phyloP scores from a whole-genome alignment of 108 stramenopile genomes.

The Cyclotella choctawhatcheeana region DNA sequence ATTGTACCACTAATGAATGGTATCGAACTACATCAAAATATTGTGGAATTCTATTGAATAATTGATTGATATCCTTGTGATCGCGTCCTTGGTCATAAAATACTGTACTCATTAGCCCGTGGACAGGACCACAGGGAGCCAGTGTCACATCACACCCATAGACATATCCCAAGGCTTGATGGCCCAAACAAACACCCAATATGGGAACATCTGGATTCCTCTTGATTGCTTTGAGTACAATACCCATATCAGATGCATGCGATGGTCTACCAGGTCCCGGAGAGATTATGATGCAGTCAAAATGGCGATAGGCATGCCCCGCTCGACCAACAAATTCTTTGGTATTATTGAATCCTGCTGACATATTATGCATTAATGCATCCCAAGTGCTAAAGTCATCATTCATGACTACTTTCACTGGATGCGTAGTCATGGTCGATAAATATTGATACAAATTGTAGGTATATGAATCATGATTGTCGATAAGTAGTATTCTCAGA shows the following conservation, averaged over 20 bases:
- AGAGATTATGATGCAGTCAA: slow-evolving; percentile 85
- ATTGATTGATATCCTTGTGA: slow-evolving; percentile 11
- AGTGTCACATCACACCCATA: slow-evolving; percentile 64
- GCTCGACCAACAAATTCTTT: too few relatives aligned
- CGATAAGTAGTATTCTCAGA: slow-evolving; percentile 81
- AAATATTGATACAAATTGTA: slow-evolving; percentile 93
- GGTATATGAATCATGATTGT: slow-evolving; percentile 97
- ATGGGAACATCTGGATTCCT: slow-evolving; percentile 70
- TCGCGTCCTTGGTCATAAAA: slow-evolving; percentile 7
- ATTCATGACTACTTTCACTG: slow-evolving; percentile 84
- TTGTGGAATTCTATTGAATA: slow-evolving; percentile 51
- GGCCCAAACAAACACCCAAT: slow-evolving; percentile 94
- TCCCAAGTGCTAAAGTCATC: slow-evolving; percentile 63
- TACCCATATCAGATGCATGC: slow-evolving; percentile 71
- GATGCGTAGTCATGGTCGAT: slow-evolving; percentile 67
- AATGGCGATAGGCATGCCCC: too few relatives aligned
- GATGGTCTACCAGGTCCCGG: slow-evolving; percentile 92
- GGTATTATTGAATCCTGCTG: neutral
- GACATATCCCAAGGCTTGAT: slow-evolving; percentile 85
- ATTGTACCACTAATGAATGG: slow-evolving; percentile 87
- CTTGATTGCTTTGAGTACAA: slow-evolving; percentile 61
- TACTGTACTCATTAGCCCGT: slow-evolving; percentile 83
- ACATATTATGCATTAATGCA: slow-evolving; percentile 25
- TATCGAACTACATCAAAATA: slow-evolving; percentile 89
- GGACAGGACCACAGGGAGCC: slow-evolving; percentile 79